phyloP scores from a whole-genome alignment of 192 early-diverging fungal genomes.

The Podila minutissima region DNA sequence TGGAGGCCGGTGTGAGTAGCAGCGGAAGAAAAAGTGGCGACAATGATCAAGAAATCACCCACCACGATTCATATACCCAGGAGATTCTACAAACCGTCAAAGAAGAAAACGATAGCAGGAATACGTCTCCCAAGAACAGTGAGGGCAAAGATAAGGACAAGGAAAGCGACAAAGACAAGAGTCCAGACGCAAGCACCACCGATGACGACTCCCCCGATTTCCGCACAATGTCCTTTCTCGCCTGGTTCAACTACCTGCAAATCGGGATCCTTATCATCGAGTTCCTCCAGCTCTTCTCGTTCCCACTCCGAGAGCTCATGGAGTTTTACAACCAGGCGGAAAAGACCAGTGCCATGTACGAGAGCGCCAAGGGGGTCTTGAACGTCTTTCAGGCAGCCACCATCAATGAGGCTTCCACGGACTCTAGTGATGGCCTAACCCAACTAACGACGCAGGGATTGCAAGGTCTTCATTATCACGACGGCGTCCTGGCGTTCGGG shows the following conservation, averaged over 20 bases:
- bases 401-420: background rate
- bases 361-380: constrained; percentile 19
- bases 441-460: background rate
- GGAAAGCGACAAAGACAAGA: constrained; percentile 11
- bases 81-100: background rate
- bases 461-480: constrained; percentile 6
- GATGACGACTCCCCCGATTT: constrained; percentile 48
- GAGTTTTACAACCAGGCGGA: constrained; percentile 47
- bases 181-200: constrained; percentile 29
- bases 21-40: background rate
- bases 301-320: constrained; percentile 80
- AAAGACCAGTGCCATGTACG: constrained; percentile 27
- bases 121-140: background rate
- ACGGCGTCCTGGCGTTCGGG: constrained; percentile 15
- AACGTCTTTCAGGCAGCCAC: constrained; percentile 7
- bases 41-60: background rate
- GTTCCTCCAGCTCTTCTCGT: constrained; percentile 83
- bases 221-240: constrained; percentile 28
- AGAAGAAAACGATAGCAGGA: constrained; percentile 5
- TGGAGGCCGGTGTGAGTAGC: background rate
- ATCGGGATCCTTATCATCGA: constrained; percentile 76
- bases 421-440: background rate
- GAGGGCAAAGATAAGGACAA: constrained; percentile 34
- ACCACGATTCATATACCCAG: background rate
- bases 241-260: constrained; percentile 76